Evolutionary conservation across 495 filamentous ascomycete species (phyloP).

Genomic region (Emericellopsis terricola): DNA sequence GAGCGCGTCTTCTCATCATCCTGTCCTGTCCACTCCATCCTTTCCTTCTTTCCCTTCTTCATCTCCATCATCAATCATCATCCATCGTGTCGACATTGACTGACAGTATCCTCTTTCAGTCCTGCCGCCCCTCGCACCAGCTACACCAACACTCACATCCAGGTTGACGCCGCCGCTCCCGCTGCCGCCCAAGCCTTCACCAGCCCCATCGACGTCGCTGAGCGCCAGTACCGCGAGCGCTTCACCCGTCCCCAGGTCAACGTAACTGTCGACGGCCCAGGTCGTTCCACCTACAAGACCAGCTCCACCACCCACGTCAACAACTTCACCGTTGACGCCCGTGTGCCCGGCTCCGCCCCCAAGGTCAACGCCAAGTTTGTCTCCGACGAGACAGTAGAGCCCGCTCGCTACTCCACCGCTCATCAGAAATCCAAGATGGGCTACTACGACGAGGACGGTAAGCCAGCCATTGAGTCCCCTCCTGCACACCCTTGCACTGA

Average conservation of each 20-base stretch:
- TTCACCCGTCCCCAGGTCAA: constrained; percentile 37
- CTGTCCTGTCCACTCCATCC: too few relatives aligned
- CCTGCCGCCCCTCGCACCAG: constrained; percentile 28
- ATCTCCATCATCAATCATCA: too few relatives aligned
- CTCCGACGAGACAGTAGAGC: constrained; percentile 21
- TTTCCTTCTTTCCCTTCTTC: too few relatives aligned
- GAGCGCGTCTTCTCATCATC: too few relatives aligned
- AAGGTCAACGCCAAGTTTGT: constrained; percentile 14
- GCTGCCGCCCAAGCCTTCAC: constrained; percentile 27
- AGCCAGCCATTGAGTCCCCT: constrained; percentile 7
- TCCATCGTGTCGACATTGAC: too few relatives aligned
- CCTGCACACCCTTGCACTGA: constrained; percentile 2
- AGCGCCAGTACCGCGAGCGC: constrained; percentile 70
- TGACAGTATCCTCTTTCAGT: neutral
- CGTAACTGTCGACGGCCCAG: constrained; percentile 14
- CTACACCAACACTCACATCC: constrained; percentile 45
- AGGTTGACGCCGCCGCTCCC: constrained; percentile 31
- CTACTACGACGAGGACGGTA: constrained; percentile 92
- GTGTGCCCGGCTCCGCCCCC: constrained; percentile 10
- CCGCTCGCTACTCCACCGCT: constrained; percentile 15
- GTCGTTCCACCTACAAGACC: constrained; percentile 10
- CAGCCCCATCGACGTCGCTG: constrained; percentile 58
- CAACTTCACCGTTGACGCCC: constrained; percentile 26
- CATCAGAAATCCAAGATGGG: constrained; percentile 60
- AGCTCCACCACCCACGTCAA: constrained; percentile 3